Base-by-base conservation (phyloP, 1,284 basidiomycete genomes). In the Lignosus rhinocerotis region DNA sequence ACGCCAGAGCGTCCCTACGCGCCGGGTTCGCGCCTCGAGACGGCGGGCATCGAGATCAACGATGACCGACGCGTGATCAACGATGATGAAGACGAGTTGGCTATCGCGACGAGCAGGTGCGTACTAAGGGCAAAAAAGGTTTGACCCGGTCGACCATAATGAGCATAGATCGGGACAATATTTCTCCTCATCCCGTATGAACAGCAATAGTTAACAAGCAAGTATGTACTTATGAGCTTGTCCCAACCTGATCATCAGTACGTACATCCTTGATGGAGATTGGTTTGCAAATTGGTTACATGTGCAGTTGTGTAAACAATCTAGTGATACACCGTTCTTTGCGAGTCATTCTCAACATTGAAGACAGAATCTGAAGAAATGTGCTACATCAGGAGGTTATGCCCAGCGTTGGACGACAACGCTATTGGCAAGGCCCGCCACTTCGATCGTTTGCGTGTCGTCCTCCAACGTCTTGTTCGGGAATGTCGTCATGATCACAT, bases 351-450 rank as follows among this genome's bases (percentile, higher is more conserved):
- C 36, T 39, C 36, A 16, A 25, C 25, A 4, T 25, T 4, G 4
- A 25, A 2, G 25, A 25, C 44, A 8, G 21, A 30, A 25, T 1
- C 14, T 19, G 6, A 17, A 43, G 42, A 43, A 43, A 43, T 5
- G 36, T 39, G n/a, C 14, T 10, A 17, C 16, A 43, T 17, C 41
- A 10, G 7, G 25, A 25, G 25, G 44, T 65, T 61, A 89, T 31
- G 73, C 78, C 90, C 90, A 93, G 57, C 91, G 79, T 76, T 96
- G 94, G 30, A 96, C 87, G 16, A 98, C 80, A 2, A 98, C 94
- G 55, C 89, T 90, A 64, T 94, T 94, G 33, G 82, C 78, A 58
- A 97, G 73, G 2, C 87, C 86, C 4, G 92, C 93, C 17, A 76
- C 79, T 68, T 91, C 80, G 61, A 97, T 85, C 3, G 93, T 94